Percentiles rank a stretch among this genome's conserved stretches.
Conservation (phyloP, 2,329 filamentous ascomycete genomes). For the Sporothrix schenckii region DNA sequence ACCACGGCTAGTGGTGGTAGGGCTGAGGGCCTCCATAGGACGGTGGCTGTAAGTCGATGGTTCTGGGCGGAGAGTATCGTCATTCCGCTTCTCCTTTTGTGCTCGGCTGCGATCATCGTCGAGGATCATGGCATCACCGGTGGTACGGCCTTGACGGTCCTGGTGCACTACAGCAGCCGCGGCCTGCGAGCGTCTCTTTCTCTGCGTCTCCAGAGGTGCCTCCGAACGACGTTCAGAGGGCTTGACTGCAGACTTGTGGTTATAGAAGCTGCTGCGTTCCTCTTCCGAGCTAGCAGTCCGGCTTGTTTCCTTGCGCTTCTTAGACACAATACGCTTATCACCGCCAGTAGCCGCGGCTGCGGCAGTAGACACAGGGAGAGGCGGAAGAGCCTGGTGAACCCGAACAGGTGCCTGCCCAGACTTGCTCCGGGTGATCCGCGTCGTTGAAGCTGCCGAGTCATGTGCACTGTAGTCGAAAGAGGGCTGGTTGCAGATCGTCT, state of each 20-base stretch:
- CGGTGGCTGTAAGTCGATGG: slow-evolving; percentile 17
- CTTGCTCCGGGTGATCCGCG: slow-evolving; percentile 2
- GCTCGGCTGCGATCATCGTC: not conserved
- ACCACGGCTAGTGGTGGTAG: not conserved
- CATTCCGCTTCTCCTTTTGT: not conserved
- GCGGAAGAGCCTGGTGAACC: slow-evolving; percentile 30
- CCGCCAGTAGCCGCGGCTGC: not conserved
- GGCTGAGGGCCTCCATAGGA: slow-evolving; percentile 14
- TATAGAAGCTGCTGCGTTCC: not conserved
- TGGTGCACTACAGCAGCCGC: slow-evolving; percentile 32
- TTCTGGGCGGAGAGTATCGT: not conserved
- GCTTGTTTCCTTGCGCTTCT: slow-evolving; percentile 25
- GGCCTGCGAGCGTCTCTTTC: slow-evolving; percentile 23
- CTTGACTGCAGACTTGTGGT: not conserved
- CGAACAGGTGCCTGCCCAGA: slow-evolving; percentile 13
- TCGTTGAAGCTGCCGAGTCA: not conserved
- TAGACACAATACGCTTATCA: slow-evolving; percentile 4
- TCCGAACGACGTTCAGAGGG: not conserved
- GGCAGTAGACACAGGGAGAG: not conserved
- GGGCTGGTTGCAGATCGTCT: not conserved
- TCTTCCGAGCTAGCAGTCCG: not conserved
- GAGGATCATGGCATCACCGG: not conserved
- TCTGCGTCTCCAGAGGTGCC: slow-evolving; percentile 2
- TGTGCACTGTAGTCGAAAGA: not conserved
- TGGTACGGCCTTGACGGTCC: not conserved